phyloP scores from a whole-genome alignment of 1,284 basidiomycete species.

The Moesziomyces sp. region DNA sequence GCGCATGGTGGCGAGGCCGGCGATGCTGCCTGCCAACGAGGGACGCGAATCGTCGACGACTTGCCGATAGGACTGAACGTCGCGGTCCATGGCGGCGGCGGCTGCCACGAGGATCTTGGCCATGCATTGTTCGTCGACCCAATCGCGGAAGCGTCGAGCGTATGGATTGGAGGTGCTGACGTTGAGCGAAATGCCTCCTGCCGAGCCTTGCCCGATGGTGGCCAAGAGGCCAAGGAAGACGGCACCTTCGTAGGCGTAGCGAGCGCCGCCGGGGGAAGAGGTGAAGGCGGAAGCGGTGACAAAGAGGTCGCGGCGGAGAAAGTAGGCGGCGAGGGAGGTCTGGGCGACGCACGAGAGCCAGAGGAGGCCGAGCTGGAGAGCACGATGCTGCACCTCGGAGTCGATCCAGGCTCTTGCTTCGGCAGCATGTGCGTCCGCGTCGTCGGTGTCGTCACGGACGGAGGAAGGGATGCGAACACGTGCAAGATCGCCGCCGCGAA shows the following conservation, averaged over 20 bases:
- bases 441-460: conserved; percentile 20
- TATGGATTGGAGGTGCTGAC: conserved; percentile 49
- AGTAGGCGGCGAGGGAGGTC: conserved; percentile 61
- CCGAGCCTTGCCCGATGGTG: conserved; percentile 52
- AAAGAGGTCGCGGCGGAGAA: conserved; percentile 61
- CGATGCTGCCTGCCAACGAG: conserved; percentile 33
- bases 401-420: conserved; percentile 42
- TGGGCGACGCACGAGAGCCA: conserved; percentile 52
- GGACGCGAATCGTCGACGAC: conserved; percentile 43
- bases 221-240: conserved; percentile 60
- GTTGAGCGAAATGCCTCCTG: conserved; percentile 33
- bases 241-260: conserved; percentile 52
- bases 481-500: conserved; percentile 44
- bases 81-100: conserved; percentile 33
- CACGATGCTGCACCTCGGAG: conserved; percentile 43
- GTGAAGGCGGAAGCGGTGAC: conserved; percentile 47
- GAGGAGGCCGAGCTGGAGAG: conserved; percentile 53
- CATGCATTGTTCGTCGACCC: conserved; percentile 55
- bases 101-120: conserved; percentile 32
- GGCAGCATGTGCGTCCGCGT: conserved; percentile 21
- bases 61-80: conserved; percentile 29
- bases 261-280: conserved; percentile 30
- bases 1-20: conserved; percentile 38
- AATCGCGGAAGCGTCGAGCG: conserved; percentile 48
- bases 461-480: conserved; percentile 37